phyloP scores from a whole-genome alignment of 1,284 basidiomycete species.

The Ustilago sp. region DNA sequence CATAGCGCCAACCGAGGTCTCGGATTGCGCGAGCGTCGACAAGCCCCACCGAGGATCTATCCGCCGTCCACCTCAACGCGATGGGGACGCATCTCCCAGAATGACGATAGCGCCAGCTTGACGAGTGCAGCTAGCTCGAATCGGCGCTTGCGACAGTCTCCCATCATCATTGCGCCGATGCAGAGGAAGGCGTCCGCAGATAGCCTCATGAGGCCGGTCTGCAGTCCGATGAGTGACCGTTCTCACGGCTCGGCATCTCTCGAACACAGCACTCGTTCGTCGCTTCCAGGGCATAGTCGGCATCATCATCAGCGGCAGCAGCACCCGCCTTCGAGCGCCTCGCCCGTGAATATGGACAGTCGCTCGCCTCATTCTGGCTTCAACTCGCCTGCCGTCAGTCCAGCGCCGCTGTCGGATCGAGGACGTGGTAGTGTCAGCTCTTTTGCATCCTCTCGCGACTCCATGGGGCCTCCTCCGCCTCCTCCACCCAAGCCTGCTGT shows the following conservation, averaged over 20 bases:
- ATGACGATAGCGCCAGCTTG: slow-evolving; percentile 24
- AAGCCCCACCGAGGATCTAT: slow-evolving; percentile 57
- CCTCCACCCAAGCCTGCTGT: slow-evolving; percentile 41
- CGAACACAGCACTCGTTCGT: background rate
- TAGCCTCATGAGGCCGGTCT: slow-evolving; percentile 26
- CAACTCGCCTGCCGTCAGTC: slow-evolving; percentile 7
- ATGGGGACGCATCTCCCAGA: slow-evolving; percentile 35
- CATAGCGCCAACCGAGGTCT: slow-evolving; percentile 21
- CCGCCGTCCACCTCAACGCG: slow-evolving; percentile 49
- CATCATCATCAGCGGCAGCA: background rate
- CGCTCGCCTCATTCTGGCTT: slow-evolving; percentile 8
- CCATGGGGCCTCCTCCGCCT: slow-evolving; percentile 39
- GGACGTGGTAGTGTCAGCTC: slow-evolving; percentile 7
- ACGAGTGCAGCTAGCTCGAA: slow-evolving; percentile 6
- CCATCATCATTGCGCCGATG: slow-evolving; percentile 17
- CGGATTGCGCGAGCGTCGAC: slow-evolving; percentile 52
- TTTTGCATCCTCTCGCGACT: slow-evolving; percentile 27
- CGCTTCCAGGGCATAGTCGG: background rate
- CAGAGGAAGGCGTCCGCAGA: slow-evolving; percentile 35
- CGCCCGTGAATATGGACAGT: background rate
- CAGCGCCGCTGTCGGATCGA: background rate
- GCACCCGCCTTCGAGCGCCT: background rate
- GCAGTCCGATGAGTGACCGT: slow-evolving; percentile 35
- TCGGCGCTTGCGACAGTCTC: slow-evolving; percentile 25
- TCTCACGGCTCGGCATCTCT: slow-evolving; percentile 19